Conservation (phyloP, 2,329 filamentous ascomycete genomes). For the Leptoxyphium fumago region DNA sequence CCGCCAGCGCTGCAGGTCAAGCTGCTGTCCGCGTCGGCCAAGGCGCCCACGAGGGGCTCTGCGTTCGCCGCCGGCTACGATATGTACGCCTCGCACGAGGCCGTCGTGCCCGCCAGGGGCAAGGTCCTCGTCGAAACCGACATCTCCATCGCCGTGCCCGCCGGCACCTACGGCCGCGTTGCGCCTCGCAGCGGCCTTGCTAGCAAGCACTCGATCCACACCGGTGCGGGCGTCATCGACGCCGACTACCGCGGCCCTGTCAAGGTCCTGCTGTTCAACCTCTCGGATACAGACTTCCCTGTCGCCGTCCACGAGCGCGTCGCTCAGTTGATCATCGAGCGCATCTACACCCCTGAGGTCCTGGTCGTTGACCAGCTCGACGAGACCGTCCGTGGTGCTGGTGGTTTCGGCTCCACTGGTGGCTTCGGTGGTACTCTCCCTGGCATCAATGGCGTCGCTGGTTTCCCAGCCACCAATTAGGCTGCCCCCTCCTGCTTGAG, state of each 20-base stretch:
- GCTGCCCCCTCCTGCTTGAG: too few relatives aligned
- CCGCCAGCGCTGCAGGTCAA: slow-evolving; percentile 65
- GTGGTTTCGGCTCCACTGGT: slow-evolving; percentile 85
- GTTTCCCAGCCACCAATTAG: background rate
- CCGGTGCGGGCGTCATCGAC: slow-evolving; percentile 91
- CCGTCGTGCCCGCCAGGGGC: slow-evolving; percentile 63
- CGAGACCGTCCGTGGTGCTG: slow-evolving; percentile 77
- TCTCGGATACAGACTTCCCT: slow-evolving; percentile 65
- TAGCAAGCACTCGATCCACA: slow-evolving; percentile 86
- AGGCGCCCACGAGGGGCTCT: slow-evolving; percentile 74
- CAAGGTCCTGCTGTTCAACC: slow-evolving; percentile 91
- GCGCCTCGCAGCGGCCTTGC: slow-evolving; percentile 86
- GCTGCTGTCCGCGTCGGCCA: slow-evolving; percentile 68
- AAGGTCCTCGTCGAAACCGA: slow-evolving; percentile 83
- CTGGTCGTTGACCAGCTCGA: slow-evolving; percentile 78
- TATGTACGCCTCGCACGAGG: slow-evolving; percentile 60
- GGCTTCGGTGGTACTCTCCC: slow-evolving; percentile 22
- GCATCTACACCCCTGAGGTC: slow-evolving; percentile 85
- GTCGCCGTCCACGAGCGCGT: slow-evolving; percentile 78
- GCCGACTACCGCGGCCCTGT: slow-evolving; percentile 91
- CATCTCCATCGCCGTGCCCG: slow-evolving; percentile 78
- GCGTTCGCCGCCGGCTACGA: slow-evolving; percentile 89
- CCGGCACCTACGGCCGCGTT: slow-evolving; percentile 79
- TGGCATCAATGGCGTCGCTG: slow-evolving; percentile 11
- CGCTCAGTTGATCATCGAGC: slow-evolving; percentile 82